phyloP scores from a whole-genome alignment of 2,329 filamentous ascomycete species.

The Fusarium solani-melongenae region DNA sequence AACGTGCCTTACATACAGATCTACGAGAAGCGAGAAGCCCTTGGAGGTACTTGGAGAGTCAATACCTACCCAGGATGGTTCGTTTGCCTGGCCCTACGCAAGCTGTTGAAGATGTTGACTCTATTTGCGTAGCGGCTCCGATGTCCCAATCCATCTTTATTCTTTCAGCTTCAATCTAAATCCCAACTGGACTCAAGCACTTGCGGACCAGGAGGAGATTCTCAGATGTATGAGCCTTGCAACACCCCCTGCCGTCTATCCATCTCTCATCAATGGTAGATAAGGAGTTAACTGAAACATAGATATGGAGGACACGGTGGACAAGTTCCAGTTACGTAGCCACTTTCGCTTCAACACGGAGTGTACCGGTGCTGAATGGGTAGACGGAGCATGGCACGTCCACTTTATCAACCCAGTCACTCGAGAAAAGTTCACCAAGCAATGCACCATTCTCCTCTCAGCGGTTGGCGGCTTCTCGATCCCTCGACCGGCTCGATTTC shows the following conservation, averaged over 20 bases:
- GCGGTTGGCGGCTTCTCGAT: slow-evolving; percentile 43
- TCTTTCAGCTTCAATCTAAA: slow-evolving; percentile 56
- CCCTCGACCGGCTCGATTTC: slow-evolving; percentile 41
- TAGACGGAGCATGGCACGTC: slow-evolving; percentile 34
- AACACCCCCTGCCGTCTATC: neutral
- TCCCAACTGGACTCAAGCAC: slow-evolving; percentile 51
- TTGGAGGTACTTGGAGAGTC: slow-evolving; percentile 34
- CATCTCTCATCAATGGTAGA: neutral
- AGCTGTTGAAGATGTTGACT: neutral
- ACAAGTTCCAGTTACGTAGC: slow-evolving; percentile 38
- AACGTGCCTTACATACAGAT: neutral
- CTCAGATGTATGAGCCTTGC: slow-evolving; percentile 37
- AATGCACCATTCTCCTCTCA: slow-evolving; percentile 39
- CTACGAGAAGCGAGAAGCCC: slow-evolving; percentile 26
- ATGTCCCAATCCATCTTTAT: slow-evolving; percentile 48
- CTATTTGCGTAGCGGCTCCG: slow-evolving; percentile 13
- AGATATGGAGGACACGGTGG: slow-evolving; percentile 33
- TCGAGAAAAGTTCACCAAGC: slow-evolving; percentile 25
- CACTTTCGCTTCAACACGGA: slow-evolving; percentile 36
- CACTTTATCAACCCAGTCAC: slow-evolving; percentile 29
- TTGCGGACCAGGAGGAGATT: slow-evolving; percentile 51
- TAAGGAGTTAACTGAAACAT: neutral
- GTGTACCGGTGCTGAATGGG: slow-evolving; percentile 38
- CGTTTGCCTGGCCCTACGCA: too few species aligned
- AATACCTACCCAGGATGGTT: slow-evolving; percentile 29